Evolutionary conservation across 2,329 filamentous ascomycete species (phyloP).

Genomic region (Cladosporium sp.): DNA sequence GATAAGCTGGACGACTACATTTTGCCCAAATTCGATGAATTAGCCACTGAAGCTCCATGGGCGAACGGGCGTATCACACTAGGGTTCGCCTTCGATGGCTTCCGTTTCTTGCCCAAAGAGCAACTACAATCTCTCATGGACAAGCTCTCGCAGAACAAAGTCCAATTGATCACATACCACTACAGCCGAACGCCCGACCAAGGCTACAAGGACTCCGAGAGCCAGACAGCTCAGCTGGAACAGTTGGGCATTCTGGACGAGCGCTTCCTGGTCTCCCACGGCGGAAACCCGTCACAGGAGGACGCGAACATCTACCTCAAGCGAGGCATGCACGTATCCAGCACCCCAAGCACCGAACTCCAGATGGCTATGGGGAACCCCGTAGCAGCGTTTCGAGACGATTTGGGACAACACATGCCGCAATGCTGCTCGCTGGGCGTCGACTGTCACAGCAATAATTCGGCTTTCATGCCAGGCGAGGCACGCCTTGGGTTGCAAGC

Average conservation of each 20-base stretch:
- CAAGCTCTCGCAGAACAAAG: conserved; percentile 31
- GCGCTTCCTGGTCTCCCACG: conserved; percentile 42
- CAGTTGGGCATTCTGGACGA: conserved; percentile 38
- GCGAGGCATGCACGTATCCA: conserved; percentile 35
- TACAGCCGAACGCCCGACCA: conserved; percentile 26
- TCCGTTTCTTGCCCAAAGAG: conserved; percentile 35
- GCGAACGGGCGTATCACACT: conserved; percentile 35
- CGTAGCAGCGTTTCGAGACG: conserved; percentile 32
- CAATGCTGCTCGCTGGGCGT: conserved; percentile 27
- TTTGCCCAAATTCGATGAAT: conserved; percentile 33
- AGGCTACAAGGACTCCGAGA: conserved; percentile 28
- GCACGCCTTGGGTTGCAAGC: conserved; percentile 32
- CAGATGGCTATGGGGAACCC: conserved; percentile 43
- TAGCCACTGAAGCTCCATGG: conserved; percentile 30
- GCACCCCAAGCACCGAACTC: conserved; percentile 48
- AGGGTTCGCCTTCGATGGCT: conserved; percentile 42
- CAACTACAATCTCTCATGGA: conserved; percentile 35
- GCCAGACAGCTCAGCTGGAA: conserved; percentile 24
- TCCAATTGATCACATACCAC: conserved; percentile 38
- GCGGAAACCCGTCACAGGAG: conserved; percentile 32
- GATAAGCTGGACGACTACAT: conserved; percentile 35
- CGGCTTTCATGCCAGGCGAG: conserved; percentile 30
- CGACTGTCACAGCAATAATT: conserved; percentile 33
- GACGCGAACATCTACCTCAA: conserved; percentile 32
- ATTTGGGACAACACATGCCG: conserved; percentile 23